Percentiles rank a stretch among this genome's conserved stretches.
Evolutionary conservation across 345 rosid species (phyloP).

Genomic region (Pugionium dolabratum): DNA sequence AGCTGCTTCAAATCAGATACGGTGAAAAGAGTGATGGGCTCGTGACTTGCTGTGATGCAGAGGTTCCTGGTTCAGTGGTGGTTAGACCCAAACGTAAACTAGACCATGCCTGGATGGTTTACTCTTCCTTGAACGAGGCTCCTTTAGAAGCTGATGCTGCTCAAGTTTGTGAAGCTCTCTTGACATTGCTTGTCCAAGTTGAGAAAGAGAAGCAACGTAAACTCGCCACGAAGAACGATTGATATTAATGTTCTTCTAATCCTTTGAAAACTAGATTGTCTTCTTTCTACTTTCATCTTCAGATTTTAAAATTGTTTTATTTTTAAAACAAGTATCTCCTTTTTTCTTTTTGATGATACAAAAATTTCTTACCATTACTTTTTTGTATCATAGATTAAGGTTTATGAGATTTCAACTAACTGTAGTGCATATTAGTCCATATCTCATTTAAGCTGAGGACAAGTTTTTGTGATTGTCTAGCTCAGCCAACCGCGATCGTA

Average conservation of each 20-base stretch:
- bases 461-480: background rate
- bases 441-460: too few species aligned
- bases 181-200: slow-evolving; percentile 81
- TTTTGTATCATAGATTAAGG: too few species aligned
- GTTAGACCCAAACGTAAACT: slow-evolving; percentile 76
- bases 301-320: background rate
- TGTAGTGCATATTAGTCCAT: too few species aligned
- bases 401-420: too few species aligned
- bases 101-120: slow-evolving; percentile 99
- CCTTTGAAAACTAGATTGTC: background rate
- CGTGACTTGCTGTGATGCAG: slow-evolving; percentile 83
- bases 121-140: slow-evolving; percentile 73
- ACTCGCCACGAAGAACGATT: slow-evolving; percentile 20
- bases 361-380: too few species aligned
- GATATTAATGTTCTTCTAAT: too few species aligned
- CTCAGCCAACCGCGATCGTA: slow-evolving; percentile 1
- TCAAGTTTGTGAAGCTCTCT: slow-evolving; percentile 87
- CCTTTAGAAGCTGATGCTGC: slow-evolving; percentile 75
- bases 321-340: too few species aligned
- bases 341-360: too few species aligned
- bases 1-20: slow-evolving; percentile 74
- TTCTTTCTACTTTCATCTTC: slow-evolving; percentile 12
- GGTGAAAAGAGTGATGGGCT: slow-evolving; percentile 93
- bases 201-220: slow-evolving; percentile 50
- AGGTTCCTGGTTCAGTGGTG: slow-evolving; percentile 92